Base-by-base conservation (phyloP, 192 early-diverging fungal species). In the Blastocladiella britannica region DNA sequence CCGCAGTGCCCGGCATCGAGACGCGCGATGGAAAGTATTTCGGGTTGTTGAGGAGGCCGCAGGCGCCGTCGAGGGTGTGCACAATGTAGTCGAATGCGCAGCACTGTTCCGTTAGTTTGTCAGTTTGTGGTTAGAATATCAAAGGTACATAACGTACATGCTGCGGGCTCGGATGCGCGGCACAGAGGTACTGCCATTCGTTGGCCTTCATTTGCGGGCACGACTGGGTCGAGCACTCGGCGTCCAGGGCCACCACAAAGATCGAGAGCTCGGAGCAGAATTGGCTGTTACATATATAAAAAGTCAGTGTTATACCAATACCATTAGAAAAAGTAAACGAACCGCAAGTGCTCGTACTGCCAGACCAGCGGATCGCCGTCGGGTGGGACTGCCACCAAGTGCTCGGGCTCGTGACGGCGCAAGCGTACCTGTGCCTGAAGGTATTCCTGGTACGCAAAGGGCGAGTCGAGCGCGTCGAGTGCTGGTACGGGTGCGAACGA, bases 131-230 rank as follows among this genome's bases (percentile, higher is more conserved):
- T 37, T 62, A 1, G 28, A 27, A 55, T 22, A n/a, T 47, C 24
- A 68, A 54, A 55, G 57, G 18, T 28, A 3, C 26, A 5, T 22
- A 31, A 28, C 62, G 12, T 76, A 88, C 87, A 29, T 79, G 71
- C 57, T 83, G 71, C 4, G 92, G 72, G 7, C 73, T 66, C 26
- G 76, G 72, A 58, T 97, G 94, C 7, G 84, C 86, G 3, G 94
- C 94, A 62, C 93, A 97, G 27, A 90, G 79, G 66, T 88, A 97
- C 57, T 83, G 72, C 77, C 85, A 89, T 27, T 89, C 90, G 37
- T 82, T 77, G 2, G 91, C 90, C 56, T 88, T 84, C 94, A 97
- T 97, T 43, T 90, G 82, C 1, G 86, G 85, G 62, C 94, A 97
- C 4, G 69, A 65, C 26, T 75, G 70, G 2, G 70, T 61, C 0